Evolutionary conservation across 352 stramenopile species (phyloP), one percentile per base, ranked within the genome.

Genomic region (Pythium phragmitis): DNA sequence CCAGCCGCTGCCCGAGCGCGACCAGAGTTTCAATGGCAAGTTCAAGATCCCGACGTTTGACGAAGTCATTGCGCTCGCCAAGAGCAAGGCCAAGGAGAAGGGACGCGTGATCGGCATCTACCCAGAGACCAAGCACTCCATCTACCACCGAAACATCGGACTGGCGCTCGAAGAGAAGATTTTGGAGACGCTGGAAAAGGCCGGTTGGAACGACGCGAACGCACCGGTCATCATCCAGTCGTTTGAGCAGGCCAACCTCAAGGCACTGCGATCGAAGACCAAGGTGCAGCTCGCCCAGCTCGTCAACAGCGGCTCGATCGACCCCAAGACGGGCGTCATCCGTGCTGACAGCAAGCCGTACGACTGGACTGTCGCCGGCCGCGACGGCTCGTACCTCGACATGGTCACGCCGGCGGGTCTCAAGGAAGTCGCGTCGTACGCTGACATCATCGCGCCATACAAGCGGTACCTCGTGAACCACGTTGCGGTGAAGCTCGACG

Each of bases 1-100:
- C 33, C 92, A 98, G 65, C 80, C 86, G 42, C 63, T 96, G 23
- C 47, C 76, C 16, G 75, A 96, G 37, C 78, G 93, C 48, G 82
- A 90, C 64, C 88, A 87, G 49, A 82, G 73, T 58, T 96, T 80
- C 69, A 87, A 97, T 70, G 79, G 77, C 23, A 70, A 95, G 33
- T 97, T 94, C 68, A 57, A 85, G 57, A 90, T 98, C 68, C 89
- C 92, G 14, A 96, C 88, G 33, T 87, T 98, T 49, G 79, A 87
- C 43, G 86, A 98, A 50, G 88, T 98, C 68, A 80, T 98, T 28
- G 70, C 84, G 39, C 71, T 98, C 12, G 76, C 92, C 46, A 75
- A 88, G 72, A 67, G 59, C 69, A 82, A 91, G 74, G 75, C 84
- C 48, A 65, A 72, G 56, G 70, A 87, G 49, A 76, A 77, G 46